Conservation (phyloP, 345 rosid species). For the Lepidium aucheri region DNA sequence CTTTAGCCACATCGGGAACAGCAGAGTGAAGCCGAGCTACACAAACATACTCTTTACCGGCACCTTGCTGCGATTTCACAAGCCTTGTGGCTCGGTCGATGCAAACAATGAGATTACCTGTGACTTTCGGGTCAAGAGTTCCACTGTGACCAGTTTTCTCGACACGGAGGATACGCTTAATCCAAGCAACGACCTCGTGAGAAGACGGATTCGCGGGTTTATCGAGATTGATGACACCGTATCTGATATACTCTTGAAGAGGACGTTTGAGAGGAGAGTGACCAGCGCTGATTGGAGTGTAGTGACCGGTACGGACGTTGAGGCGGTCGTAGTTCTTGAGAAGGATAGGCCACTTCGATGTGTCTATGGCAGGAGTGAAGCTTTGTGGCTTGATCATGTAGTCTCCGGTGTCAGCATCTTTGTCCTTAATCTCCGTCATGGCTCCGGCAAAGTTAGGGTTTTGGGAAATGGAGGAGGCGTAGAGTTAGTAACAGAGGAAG, state of each 20-base stretch:
- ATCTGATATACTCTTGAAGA: conserved; percentile 65
- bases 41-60: conserved; percentile 95
- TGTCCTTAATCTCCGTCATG: conserved; percentile 59
- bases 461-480: neutral
- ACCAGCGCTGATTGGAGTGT: conserved; percentile 83
- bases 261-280: conserved; percentile 92
- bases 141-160: conserved; percentile 97
- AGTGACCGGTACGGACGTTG: conserved; percentile 94
- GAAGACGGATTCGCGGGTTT: conserved; percentile 97
- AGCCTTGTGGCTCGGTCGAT: conserved; percentile 93
- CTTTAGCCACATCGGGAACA: conserved; percentile 78
- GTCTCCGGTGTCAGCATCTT: conserved; percentile 25
- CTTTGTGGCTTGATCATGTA: conserved; percentile 84
- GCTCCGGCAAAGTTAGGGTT: neutral
- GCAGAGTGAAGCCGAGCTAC: conserved; percentile 87
- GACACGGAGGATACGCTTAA: conserved; percentile 80
- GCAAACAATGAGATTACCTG: conserved; percentile 89
- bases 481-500: neutral
- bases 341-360: conserved; percentile 89
- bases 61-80: conserved; percentile 97
- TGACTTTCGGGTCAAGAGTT: conserved; percentile 91
- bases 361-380: conserved; percentile 69
- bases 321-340: conserved; percentile 89
- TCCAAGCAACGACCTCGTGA: conserved; percentile 98
- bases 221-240: conserved; percentile 81